These are phyloP conservation scores for Ceratocystis papillata DNA, from an alignment of 2,329 filamentous ascomycete species.

Conservation along the genomic window DNA sequence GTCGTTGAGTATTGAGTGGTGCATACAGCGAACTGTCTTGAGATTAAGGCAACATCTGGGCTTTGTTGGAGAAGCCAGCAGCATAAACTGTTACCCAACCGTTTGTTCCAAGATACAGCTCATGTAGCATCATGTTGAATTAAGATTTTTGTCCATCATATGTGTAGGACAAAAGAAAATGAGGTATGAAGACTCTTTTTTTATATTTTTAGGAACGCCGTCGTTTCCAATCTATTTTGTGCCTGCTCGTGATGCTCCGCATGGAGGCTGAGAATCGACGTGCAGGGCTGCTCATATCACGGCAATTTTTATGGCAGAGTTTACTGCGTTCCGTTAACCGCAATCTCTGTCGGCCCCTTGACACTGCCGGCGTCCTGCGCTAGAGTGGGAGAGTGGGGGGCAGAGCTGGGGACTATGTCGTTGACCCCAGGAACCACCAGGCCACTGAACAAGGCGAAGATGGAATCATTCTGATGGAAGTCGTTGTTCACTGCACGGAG, in stretches of 20 bases:
- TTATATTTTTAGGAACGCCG: background rate
- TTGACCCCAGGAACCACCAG: constrained; percentile 59
- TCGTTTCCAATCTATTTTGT: background rate
- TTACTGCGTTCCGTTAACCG: constrained; percentile 23
- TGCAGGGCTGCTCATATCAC: background rate
- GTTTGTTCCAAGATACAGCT: background rate
- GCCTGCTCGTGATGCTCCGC: background rate
- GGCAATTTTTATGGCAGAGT: background rate
- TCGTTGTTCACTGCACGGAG: constrained; percentile 76
- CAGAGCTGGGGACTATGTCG: constrained; percentile 22
- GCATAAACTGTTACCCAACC: background rate
- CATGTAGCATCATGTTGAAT: constrained; percentile 23
- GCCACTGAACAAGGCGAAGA: constrained; percentile 78
- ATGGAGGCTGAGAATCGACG: background rate
- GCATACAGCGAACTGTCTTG: constrained; percentile 10
- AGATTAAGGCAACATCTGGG: background rate
- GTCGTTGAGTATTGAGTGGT: constrained; percentile 22
- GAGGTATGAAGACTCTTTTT: constrained; percentile 1
- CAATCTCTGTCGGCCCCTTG: constrained; percentile 15
- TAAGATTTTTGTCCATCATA: constrained; percentile 16
- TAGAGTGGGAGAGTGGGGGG: constrained; percentile 15
- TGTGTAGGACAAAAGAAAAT: background rate
- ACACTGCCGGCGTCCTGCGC: constrained; percentile 20
- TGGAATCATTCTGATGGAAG: constrained; percentile 71
- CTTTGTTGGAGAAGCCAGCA: constrained; percentile 23